A percentile compares a stretch with the other conserved stretches of the same genome.
phyloP scores from a whole-genome alignment of 495 filamentous ascomycete genomes.

The Hypoxylon fragiforme region DNA sequence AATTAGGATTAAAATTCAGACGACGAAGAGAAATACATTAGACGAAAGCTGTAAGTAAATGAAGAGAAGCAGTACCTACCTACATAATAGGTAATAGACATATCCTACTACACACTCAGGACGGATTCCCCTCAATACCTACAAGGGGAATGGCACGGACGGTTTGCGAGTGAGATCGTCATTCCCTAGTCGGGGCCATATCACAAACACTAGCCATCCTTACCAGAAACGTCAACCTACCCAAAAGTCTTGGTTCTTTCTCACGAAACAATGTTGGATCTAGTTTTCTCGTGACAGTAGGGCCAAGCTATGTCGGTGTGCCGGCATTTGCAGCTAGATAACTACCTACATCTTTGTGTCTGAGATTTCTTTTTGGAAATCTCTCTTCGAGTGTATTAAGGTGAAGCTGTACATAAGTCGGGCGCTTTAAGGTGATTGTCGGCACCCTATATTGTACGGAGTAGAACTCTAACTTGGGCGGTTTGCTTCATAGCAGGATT shows the following conservation, averaged over 20 bases:
- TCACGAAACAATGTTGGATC: constrained; percentile 5
- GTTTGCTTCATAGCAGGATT: no score
- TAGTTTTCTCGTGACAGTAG: not conserved
- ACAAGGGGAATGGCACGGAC: constrained; percentile 21
- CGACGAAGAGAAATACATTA: no score
- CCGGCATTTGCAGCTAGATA: not conserved
- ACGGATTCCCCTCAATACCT: not conserved
- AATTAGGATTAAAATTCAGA: constrained; percentile 6
- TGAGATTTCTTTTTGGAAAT: no score
- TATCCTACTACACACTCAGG: no score
- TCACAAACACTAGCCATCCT: constrained; percentile 15
- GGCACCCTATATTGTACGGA: no score
- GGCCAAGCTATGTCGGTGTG: not conserved
- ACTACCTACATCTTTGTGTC: not conserved
- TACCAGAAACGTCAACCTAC: constrained; percentile 21
- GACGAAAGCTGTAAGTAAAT: no score
- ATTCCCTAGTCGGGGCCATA: constrained; percentile 24
- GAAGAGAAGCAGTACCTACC: constrained; percentile 8
- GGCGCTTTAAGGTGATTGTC: no score
- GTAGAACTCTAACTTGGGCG: no score
- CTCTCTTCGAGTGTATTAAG: no score
- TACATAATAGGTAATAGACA: no score
- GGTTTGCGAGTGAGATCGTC: constrained; percentile 22
- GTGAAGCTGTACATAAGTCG: no score
- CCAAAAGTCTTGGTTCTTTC: not conserved